Conservation (phyloP, 805 yeast species). For the Pichia insulana region DNA sequence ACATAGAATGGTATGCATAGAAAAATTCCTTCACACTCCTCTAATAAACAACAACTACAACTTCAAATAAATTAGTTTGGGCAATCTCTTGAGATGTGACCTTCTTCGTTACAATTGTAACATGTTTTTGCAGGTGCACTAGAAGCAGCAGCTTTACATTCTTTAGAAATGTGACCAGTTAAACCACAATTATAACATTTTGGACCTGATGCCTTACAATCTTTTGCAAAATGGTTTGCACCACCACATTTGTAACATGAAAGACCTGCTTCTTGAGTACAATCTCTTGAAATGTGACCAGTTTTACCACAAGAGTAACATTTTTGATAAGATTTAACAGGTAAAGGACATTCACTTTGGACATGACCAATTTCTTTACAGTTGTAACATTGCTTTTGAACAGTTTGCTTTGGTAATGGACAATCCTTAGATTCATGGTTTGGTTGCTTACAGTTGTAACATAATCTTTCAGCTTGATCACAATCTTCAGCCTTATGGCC, state of each 20-base stretch:
- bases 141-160: slow-evolving; percentile 45
- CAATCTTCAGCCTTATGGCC: slow-evolving; percentile 90
- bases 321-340: slow-evolving; percentile 47
- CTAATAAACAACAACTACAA: slow-evolving; percentile 1
- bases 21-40: slow-evolving; percentile 5
- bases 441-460: slow-evolving; percentile 87
- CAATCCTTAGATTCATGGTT: slow-evolving; percentile 88
- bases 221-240: slow-evolving; percentile 88
- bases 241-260: slow-evolving; percentile 89
- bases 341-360: slow-evolving; percentile 71
- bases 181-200: slow-evolving; percentile 93
- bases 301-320: slow-evolving; percentile 73
- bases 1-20: slow-evolving; percentile 5
- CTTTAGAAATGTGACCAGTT: slow-evolving; percentile 82
- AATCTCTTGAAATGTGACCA: slow-evolving; percentile 79
- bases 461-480: slow-evolving; percentile 72
- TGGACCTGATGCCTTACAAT: slow-evolving; percentile 57
- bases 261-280: slow-evolving; percentile 36
- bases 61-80: slow-evolving; percentile 7
- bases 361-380: slow-evolving; percentile 90
- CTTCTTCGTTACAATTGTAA: slow-evolving; percentile 68
- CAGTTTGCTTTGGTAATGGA: slow-evolving; percentile 78
- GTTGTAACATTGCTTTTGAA: slow-evolving; percentile 84
- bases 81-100: slow-evolving; percentile 85
- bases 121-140: slow-evolving; percentile 44